A percentile compares a stretch with the other conserved stretches of the same genome.
These are phyloP conservation scores for Peronospora tabacina DNA, from an alignment of 352 stramenopile species.

Conservation along the genomic window DNA sequence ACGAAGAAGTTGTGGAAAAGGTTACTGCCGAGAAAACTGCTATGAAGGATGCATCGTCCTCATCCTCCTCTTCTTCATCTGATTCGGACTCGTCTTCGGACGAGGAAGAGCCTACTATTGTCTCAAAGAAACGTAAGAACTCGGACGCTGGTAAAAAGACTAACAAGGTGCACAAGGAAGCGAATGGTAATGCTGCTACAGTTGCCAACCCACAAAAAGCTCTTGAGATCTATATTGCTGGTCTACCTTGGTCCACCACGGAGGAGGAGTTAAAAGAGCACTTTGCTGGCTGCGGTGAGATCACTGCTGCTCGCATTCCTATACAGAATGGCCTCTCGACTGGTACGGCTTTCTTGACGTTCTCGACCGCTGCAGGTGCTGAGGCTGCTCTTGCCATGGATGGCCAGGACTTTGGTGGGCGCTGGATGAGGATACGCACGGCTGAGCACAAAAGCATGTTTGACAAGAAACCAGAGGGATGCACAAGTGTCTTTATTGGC, in stretches of 20 bases:
- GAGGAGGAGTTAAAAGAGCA: constrained; percentile 93
- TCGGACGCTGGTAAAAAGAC: constrained; percentile 51
- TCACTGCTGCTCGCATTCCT: constrained; percentile 79
- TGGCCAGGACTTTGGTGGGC: constrained; percentile 89
- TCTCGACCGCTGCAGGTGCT: constrained; percentile 60
- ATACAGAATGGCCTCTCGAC: constrained; percentile 86
- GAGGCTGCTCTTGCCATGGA: constrained; percentile 88
- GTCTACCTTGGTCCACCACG: constrained; percentile 91
- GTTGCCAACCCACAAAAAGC: constrained; percentile 40
- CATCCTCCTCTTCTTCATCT: constrained; percentile 25
- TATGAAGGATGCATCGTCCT: constrained; percentile 39
- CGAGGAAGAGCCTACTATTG: constrained; percentile 62
- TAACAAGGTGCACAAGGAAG: constrained; percentile 72
- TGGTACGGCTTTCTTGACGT: constrained; percentile 95
- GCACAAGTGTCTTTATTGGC: constrained; percentile 95
- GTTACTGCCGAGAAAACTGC: constrained; percentile 27
- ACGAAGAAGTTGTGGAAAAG: constrained; percentile 27
- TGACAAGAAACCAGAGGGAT: constrained; percentile 91
- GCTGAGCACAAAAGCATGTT: constrained; percentile 79
- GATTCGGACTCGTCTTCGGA: constrained; percentile 57
- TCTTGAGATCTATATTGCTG: constrained; percentile 86
- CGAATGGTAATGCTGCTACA: constrained; percentile 52
- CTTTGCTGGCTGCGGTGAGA: constrained; percentile 89
- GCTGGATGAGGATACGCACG: constrained; percentile 94
- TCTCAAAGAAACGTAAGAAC: constrained; percentile 81